Conservation (phyloP, 2,329 filamentous ascomycete species). For the Trichoderma sp. region DNA sequence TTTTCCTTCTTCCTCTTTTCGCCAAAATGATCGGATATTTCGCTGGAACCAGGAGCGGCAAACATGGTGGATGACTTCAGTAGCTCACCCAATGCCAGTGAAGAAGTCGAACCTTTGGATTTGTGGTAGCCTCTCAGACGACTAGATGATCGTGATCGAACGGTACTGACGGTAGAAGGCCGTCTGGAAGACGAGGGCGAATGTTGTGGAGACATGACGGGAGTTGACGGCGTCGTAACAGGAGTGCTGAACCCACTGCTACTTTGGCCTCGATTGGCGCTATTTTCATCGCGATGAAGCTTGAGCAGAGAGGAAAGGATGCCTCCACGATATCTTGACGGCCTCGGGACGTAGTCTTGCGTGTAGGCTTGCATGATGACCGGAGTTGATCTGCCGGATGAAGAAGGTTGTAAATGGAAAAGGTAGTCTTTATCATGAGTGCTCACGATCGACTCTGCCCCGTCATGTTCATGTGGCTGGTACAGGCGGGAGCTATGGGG, state of each 20-base stretch:
- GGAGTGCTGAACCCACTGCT: constrained; percentile 48
- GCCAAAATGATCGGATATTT: constrained; percentile 47
- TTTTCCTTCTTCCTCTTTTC: constrained; percentile 45
- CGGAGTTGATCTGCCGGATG: constrained; percentile 44
- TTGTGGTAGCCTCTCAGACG: constrained; percentile 47
- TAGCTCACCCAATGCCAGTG: constrained; percentile 52
- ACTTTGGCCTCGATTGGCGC: constrained; percentile 35
- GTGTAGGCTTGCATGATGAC: constrained; percentile 52
- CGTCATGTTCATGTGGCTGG: constrained; percentile 31
- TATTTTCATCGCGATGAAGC: constrained; percentile 59
- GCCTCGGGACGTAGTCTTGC: constrained; percentile 63
- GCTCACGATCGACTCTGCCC: constrained; percentile 41
- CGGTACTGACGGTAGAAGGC: constrained; percentile 39
- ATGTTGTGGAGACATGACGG: constrained; percentile 44
- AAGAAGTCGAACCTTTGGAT: constrained; percentile 46
- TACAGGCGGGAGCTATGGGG: constrained; percentile 28
- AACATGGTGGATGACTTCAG: constrained; percentile 58
- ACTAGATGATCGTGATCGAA: constrained; percentile 40
- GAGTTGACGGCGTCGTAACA: constrained; percentile 40
- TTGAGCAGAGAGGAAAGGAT: constrained; percentile 73
- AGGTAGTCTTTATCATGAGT: constrained; percentile 39
- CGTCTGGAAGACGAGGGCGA: constrained; percentile 47
- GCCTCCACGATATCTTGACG: constrained; percentile 69
- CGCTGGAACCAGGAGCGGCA: constrained; percentile 49
- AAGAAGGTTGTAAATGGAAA: constrained; percentile 33